Conservation (phyloP, 805 yeast species). For the Wickerhamiella hasegawae region DNA sequence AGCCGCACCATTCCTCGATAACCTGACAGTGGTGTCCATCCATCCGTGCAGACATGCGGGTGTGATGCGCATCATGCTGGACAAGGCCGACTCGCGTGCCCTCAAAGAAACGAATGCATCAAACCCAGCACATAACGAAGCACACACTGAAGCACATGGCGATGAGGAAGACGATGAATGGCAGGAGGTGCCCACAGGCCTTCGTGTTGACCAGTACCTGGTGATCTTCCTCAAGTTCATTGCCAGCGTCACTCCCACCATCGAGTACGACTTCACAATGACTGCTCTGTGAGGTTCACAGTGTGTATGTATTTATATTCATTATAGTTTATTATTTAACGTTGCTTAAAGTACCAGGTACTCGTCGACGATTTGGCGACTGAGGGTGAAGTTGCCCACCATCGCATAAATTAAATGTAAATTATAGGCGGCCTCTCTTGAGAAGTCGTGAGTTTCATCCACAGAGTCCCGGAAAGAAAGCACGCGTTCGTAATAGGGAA, state of each 20-base stretch:
- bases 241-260: slow-evolving; percentile 94
- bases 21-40: slow-evolving; percentile 65
- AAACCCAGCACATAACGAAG: slow-evolving; percentile 31
- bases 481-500: slow-evolving; percentile 56
- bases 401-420: slow-evolving; percentile 55
- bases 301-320: neutral
- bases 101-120: slow-evolving; percentile 10
- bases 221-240: slow-evolving; percentile 84
- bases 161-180: slow-evolving; percentile 32
- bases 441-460: slow-evolving; percentile 42
- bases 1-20: slow-evolving; percentile 65
- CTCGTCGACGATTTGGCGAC: slow-evolving; percentile 46
- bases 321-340: neutral
- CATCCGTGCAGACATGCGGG: slow-evolving; percentile 94
- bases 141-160: slow-evolving; percentile 18
- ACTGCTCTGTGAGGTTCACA: slow-evolving; percentile 39
- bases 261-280: slow-evolving; percentile 97
- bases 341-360: slow-evolving; percentile 36
- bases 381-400: slow-evolving; percentile 55
- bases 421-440: slow-evolving; percentile 75
- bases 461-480: slow-evolving; percentile 26
- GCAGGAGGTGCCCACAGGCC: slow-evolving; percentile 38
- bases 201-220: slow-evolving; percentile 83
- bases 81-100: slow-evolving; percentile 37
- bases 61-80: slow-evolving; percentile 82